Percentiles rank a stretch among this genome's conserved stretches.
These are phyloP conservation scores for Vairimorpha ceranae DNA, from an alignment of 371 early-diverging fungal genomes.

Conservation along the genomic window DNA sequence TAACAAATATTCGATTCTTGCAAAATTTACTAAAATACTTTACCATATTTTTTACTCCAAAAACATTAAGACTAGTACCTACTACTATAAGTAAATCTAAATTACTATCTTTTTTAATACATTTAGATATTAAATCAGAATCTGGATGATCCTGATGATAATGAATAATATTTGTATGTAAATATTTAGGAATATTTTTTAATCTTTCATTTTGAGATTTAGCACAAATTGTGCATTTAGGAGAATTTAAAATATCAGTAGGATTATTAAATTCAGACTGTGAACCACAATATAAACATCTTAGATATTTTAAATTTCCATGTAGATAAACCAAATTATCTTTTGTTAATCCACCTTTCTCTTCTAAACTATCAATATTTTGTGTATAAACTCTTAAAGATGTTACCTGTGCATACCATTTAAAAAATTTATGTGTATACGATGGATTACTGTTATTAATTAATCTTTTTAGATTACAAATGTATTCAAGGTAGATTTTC, in stretches of 20 bases:
- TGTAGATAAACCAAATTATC: slow-evolving; percentile 60
- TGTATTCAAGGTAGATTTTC: slow-evolving; percentile 78
- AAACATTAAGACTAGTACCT: slow-evolving; percentile 89
- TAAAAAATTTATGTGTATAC: slow-evolving; percentile 76
- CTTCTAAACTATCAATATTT: slow-evolving; percentile 91
- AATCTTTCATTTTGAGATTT: slow-evolving; percentile 67
- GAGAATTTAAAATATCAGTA: background rate
- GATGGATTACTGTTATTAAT: slow-evolving; percentile 71
- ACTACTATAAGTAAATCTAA: slow-evolving; percentile 82
- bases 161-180: slow-evolving; percentile 86
- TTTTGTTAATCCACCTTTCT: slow-evolving; percentile 70
- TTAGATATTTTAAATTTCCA: slow-evolving; percentile 56
- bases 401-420: slow-evolving; percentile 70
- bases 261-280: slow-evolving; percentile 34
- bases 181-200: slow-evolving; percentile 68
- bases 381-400: slow-evolving; percentile 87
- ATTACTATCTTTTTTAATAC: slow-evolving; percentile 39
- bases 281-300: slow-evolving; percentile 53
- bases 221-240: slow-evolving; percentile 29
- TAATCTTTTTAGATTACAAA: slow-evolving; percentile 75
- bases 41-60: slow-evolving; percentile 78
- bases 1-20: slow-evolving; percentile 55
- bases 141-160: slow-evolving; percentile 87
- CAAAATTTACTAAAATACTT: slow-evolving; percentile 66
- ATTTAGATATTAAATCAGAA: slow-evolving; percentile 57